Evolutionary conservation across 257 asterid species (phyloP).

Genomic region (Solanum gracilifrons): DNA sequence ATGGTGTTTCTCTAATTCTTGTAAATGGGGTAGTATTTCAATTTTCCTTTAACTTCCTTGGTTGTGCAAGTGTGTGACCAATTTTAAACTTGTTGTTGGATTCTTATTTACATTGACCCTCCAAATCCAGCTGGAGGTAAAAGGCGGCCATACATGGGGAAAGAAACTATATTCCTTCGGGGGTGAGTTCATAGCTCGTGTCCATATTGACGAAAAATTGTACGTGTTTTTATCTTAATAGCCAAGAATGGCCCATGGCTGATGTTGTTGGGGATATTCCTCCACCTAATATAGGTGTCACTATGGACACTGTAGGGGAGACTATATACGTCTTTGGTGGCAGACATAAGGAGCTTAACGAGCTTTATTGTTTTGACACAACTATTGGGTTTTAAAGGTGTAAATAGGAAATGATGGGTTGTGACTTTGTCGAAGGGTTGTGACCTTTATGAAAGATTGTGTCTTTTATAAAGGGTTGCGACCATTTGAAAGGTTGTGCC

Average conservation of each 20-base stretch:
- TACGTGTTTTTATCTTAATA: constrained; percentile 41
- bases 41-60: neutral
- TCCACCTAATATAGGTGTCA: constrained; percentile 81
- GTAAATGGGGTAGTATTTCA: neutral
- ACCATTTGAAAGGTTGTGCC: too few relatives aligned
- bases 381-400: too few relatives aligned
- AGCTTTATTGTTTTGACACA: constrained; percentile 51
- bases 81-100: neutral
- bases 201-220: constrained; percentile 66
- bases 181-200: constrained; percentile 67
- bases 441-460: too few relatives aligned
- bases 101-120: neutral
- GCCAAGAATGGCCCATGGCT: constrained; percentile 48
- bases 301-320: constrained; percentile 50
- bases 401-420: too few relatives aligned
- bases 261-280: constrained; percentile 55
- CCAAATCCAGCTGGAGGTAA: constrained; percentile 52
- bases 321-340: constrained; percentile 70
- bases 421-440: too few relatives aligned
- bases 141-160: constrained; percentile 68
- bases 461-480: too few relatives aligned
- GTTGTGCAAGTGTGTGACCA: neutral
- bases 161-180: constrained; percentile 84
- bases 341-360: constrained; percentile 68
- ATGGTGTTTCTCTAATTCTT: too few relatives aligned